Base-by-base conservation (phyloP, 805 yeast species). In the Metschnikowia amazonensis region DNA sequence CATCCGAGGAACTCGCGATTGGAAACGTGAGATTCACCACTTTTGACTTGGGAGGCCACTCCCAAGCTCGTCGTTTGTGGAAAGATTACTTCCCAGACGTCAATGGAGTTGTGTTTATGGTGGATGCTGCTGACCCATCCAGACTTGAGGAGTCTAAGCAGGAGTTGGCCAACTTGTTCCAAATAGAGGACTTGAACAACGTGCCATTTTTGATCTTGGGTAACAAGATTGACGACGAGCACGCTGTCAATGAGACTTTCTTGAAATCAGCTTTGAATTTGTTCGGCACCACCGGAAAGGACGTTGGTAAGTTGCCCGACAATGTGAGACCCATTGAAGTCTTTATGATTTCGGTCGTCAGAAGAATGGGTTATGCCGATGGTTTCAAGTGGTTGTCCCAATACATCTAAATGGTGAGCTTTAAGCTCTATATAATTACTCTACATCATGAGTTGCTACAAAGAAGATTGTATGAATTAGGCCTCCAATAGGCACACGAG, bases 81-180 rank as follows among this genome's bases (percentile, higher is more conserved):
- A 90, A 90, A 66, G 98, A 94, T 67, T 94, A 94, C 69, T 94
- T 94, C 84, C 99, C 99, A 48, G 99, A 94, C 72, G 99, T 94
- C 41, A 87, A 89, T 67, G 99, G 97, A 46, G 94, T 94, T 56
- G 98, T 94, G 27, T 94, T 86, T 68, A 75, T 94, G 48, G 97
- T 94, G 27, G 99, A 94, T 66, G 95, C 96, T 46, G 98, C 98
- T 45, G 99, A 94, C 65, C 84, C 94, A 31, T 96, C 84, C 65
- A 85, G 99, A 70, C 86, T 94, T 59, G 86, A 86, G 56, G 99
- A 94, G 75, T 86, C 96, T 51, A 86, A 87, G 70, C 89, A 89
- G 36, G 99, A 94, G 74, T 79, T 94, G 65, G 98, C 94, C 60
- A 90, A 95, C 29, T 76, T 94, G 56, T 85, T 94, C 64, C 84